These are phyloP conservation scores for Tylopilus subfusipes DNA, from an alignment of 768 basidiomycete species.

Conservation along the genomic window DNA sequence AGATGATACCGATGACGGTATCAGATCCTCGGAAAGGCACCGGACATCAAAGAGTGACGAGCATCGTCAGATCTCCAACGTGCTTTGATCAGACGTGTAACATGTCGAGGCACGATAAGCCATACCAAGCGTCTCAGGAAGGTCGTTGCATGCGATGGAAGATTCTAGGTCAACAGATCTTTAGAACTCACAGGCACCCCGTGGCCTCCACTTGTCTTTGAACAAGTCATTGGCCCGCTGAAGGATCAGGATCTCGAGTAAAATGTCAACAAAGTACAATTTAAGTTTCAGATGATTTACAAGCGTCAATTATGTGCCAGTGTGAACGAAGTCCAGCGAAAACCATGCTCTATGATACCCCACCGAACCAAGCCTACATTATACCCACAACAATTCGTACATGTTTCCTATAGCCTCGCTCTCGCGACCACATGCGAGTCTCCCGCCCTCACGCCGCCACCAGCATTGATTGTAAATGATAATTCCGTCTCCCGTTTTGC, in stretches of 20 bases:
- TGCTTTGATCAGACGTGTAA: neutral
- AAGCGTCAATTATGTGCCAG: neutral
- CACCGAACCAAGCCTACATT: neutral
- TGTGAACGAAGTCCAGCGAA: neutral
- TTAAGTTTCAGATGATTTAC: neutral
- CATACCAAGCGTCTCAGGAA: too few species aligned
- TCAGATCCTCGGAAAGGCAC: too few species aligned
- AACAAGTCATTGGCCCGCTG: too few species aligned
- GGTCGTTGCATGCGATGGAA: too few species aligned
- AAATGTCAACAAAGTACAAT: too few species aligned
- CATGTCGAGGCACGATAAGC: neutral
- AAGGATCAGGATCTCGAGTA: too few species aligned
- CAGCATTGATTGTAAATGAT: neutral
- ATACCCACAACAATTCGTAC: neutral
- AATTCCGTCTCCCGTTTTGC: neutral
- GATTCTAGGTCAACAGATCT: too few species aligned
- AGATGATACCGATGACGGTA: too few species aligned
- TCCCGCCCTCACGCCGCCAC: neutral
- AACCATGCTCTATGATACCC: neutral
- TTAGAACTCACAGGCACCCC: too few species aligned
- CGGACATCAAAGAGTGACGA: too few species aligned
- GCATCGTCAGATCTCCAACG: too few species aligned
- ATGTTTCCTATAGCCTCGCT: constrained; percentile 14
- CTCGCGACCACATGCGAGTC: neutral
- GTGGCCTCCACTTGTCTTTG: too few species aligned